Evolutionary conservation across 192 early-diverging fungal species (phyloP), one percentile per base, ranked within the genome.

Genomic region (Dispira simplex): DNA sequence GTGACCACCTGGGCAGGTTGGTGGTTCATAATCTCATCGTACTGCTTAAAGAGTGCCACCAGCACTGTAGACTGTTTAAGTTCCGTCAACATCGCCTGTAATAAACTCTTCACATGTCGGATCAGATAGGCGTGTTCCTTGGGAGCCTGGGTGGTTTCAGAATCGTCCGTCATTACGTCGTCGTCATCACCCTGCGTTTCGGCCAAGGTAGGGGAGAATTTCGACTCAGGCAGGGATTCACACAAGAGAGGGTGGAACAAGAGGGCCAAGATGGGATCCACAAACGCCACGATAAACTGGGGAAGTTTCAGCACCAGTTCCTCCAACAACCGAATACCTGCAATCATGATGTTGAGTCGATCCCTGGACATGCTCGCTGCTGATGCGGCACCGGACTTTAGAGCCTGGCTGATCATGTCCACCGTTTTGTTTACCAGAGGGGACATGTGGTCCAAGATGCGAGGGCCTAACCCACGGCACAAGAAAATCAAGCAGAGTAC

Each of bases 31-130:
- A n/a, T 69, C 32, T 39, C 32, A 11, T 79, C 73, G 44, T 73
- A 75, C 62, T 72, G 78, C 23, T 64, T 70, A 66, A 81, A 79
- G 26, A 89, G 71, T 28, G 78, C 79, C 5, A 82, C 77, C 46
- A 91, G 71, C 46, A 89, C 67, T 25, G 81, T 70, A 56, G 86
- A 83, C 32, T 82, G 80, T 8, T 82, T 74, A 28, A 89, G 73
- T 65, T 84, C 75, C 25, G 56, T 57, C 11, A 83, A 72, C 64
- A 88, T 75, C 46, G 70, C 79, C 46, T 65, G 58, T 16, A 82
- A 55, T 16, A 87, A 68, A 53, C 60, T 58, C 46, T 64, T 68
- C 28, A 70, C 71, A 65, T 76, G 77, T 11, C 71, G 63, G 39
- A 71, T 57, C 64, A 78, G 65, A 39, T 39, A 39, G 32, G 32